phyloP scores from a whole-genome alignment of 345 rosid genomes.

The Excoecaria cochinchinensis region DNA sequence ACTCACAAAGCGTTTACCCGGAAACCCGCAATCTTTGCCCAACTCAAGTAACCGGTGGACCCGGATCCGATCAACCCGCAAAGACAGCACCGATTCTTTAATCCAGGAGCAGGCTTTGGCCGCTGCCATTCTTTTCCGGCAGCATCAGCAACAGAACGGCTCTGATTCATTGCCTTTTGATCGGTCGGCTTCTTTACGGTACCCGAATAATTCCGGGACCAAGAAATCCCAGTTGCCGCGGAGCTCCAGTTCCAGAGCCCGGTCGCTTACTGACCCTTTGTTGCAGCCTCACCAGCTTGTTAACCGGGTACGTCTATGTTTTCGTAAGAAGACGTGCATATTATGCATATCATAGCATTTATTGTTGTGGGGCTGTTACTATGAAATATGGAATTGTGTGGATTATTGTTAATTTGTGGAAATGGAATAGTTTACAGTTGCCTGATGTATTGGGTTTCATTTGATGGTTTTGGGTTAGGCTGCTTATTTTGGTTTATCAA shows the following conservation, averaged over 20 bases:
- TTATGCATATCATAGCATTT: background rate
- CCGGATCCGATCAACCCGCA: conserved; percentile 62
- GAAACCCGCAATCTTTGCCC: conserved; percentile 13
- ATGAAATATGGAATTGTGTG: background rate
- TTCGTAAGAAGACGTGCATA: background rate
- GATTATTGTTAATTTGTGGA: background rate
- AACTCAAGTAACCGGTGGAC: conserved; percentile 28
- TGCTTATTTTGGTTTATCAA: background rate
- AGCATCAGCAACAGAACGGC: conserved; percentile 53
- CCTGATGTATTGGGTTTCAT: background rate
- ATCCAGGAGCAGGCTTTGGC: conserved; percentile 75
- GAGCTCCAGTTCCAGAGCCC: conserved; percentile 83
- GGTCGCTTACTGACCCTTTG: conserved; percentile 85
- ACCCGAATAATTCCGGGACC: conserved; percentile 49
- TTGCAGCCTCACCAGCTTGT: conserved; percentile 86
- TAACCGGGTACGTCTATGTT: conserved; percentile 54
- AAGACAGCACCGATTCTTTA: conserved; percentile 56
- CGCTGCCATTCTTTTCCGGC: conserved; percentile 67
- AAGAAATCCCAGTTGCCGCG: conserved; percentile 74
- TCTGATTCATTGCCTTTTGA: conserved; percentile 57
- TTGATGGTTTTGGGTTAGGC: background rate
- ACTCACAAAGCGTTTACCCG: conserved; percentile 20
- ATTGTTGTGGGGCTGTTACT: background rate
- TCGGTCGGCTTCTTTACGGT: conserved; percentile 72
- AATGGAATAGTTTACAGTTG: background rate